Evolutionary conservation across 768 basidiomycete genomes (phyloP).

Genomic region (Boletus rubescentipes): DNA sequence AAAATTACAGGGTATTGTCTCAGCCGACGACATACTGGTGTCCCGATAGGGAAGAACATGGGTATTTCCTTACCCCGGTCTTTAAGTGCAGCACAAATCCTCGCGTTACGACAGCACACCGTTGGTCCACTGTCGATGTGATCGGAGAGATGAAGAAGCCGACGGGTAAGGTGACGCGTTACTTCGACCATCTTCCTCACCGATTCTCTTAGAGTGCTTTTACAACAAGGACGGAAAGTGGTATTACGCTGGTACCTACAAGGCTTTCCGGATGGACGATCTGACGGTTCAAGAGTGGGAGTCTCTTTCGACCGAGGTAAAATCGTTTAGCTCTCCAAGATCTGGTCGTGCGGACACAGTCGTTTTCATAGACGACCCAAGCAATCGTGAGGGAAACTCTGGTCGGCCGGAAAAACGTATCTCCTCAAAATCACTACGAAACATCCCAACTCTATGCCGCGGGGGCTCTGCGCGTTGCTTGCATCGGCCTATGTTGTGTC

Average conservation of each 20-base stretch:
- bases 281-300: conserved; percentile 69
- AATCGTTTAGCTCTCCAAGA: not conserved
- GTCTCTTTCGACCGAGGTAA: conserved; percentile 62
- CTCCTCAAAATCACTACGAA: conserved; percentile 78
- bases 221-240: conserved; percentile 78
- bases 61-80: conserved; percentile 68
- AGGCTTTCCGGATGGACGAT: conserved; percentile 61
- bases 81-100: conserved; percentile 83
- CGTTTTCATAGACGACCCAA: conserved; percentile 52
- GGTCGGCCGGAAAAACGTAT: conserved; percentile 66
- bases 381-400: conserved; percentile 73
- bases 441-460: conserved; percentile 67
- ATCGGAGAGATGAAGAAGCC: conserved; percentile 57
- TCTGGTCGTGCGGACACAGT: conserved; percentile 4
- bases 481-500: conserved; percentile 72
- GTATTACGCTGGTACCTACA: conserved; percentile 85
- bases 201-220: conserved; percentile 59
- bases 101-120: conserved; percentile 71
- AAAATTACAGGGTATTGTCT: conserved; percentile 66
- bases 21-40: conserved; percentile 75
- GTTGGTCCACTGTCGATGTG: conserved; percentile 68
- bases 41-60: conserved; percentile 79
- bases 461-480: conserved; percentile 72
- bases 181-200: not conserved
- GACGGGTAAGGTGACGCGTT: conserved; percentile 45